These are phyloP conservation scores for Arabis hirsuta DNA, from an alignment of 345 rosid genomes.

Conservation along the genomic window DNA sequence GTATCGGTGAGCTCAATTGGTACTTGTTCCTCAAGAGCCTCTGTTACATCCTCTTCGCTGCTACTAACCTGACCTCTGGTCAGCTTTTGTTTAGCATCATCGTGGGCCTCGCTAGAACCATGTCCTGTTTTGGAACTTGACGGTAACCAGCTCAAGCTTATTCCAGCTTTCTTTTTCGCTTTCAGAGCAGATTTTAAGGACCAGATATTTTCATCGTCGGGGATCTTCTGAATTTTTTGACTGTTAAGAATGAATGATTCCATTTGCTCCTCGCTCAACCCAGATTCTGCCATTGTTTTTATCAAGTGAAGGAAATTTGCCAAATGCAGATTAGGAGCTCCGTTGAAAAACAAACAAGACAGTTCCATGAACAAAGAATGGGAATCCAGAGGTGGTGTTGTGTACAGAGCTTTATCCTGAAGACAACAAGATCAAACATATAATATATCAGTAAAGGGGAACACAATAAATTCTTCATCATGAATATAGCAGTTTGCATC, in stretches of 20 bases:
- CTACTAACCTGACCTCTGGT: slow-evolving; percentile 35
- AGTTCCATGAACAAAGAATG: slow-evolving; percentile 81
- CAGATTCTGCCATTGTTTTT: slow-evolving; percentile 74
- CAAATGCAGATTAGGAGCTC: slow-evolving; percentile 68
- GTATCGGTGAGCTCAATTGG: slow-evolving; percentile 43
- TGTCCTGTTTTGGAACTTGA: slow-evolving; percentile 72
- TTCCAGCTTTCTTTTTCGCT: slow-evolving; percentile 53
- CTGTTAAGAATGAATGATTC: slow-evolving; percentile 72
- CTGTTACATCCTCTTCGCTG: slow-evolving; percentile 38
- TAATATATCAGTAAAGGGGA: slow-evolving; percentile 5
- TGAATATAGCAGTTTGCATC: slow-evolving; percentile 14
- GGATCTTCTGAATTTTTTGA: slow-evolving; percentile 76
- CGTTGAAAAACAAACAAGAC: slow-evolving; percentile 69
- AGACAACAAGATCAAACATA: slow-evolving; percentile 35
- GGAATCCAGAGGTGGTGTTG: slow-evolving; percentile 59
- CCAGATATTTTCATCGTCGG: slow-evolving; percentile 72
- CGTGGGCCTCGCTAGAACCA: slow-evolving; percentile 47
- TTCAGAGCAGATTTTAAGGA: slow-evolving; percentile 50
- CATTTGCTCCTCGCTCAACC: slow-evolving; percentile 67
- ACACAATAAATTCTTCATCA: background rate
- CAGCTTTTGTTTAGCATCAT: slow-evolving; percentile 49
- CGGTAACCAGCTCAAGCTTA: slow-evolving; percentile 70
- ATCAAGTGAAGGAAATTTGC: slow-evolving; percentile 93
- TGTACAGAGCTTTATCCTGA: slow-evolving; percentile 75
- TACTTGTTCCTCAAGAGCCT: slow-evolving; percentile 29